These are phyloP conservation scores for Colletotrichum aenigma DNA, from an alignment of 2,329 filamentous ascomycete genomes.

Conservation along the genomic window DNA sequence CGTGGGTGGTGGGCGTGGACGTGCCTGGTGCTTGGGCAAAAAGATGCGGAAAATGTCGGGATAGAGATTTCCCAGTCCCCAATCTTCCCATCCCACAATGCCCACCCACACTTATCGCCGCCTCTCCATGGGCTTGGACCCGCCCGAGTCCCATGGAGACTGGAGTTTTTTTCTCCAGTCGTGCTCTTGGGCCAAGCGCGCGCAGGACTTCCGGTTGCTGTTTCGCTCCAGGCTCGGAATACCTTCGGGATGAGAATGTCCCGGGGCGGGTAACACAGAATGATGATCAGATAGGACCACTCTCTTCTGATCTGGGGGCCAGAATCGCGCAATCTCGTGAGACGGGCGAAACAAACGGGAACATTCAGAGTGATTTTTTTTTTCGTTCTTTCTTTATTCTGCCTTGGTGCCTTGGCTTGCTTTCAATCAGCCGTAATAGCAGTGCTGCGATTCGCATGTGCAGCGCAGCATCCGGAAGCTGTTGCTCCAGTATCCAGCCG, in stretches of 20 bases:
- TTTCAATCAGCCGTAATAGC: background rate
- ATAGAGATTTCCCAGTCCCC: background rate
- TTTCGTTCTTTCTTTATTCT: background rate
- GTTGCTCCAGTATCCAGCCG: background rate
- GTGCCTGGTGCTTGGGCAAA: background rate
- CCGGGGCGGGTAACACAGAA: background rate
- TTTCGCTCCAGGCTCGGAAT: background rate
- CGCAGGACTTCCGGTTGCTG: background rate
- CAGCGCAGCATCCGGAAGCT: conserved; percentile 2
- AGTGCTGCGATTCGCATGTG: background rate
- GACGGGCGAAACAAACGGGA: background rate
- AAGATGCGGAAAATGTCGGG: conserved; percentile 12
- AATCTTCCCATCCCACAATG: background rate
- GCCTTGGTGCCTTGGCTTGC: background rate
- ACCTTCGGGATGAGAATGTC: conserved; percentile 13
- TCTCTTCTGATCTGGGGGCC: conserved; percentile 5
- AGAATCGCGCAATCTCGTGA: conserved; percentile 8
- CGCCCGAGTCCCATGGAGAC: background rate
- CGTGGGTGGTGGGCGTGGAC: background rate
- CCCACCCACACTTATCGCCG: background rate
- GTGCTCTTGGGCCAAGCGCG: background rate
- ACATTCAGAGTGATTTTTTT: too few species aligned
- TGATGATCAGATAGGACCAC: conserved; percentile 10
- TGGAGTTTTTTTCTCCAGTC: background rate
- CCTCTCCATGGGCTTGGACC: background rate